Base-by-base conservation (phyloP, 2,329 filamentous ascomycete genomes). In the Aspergillus sp. region DNA sequence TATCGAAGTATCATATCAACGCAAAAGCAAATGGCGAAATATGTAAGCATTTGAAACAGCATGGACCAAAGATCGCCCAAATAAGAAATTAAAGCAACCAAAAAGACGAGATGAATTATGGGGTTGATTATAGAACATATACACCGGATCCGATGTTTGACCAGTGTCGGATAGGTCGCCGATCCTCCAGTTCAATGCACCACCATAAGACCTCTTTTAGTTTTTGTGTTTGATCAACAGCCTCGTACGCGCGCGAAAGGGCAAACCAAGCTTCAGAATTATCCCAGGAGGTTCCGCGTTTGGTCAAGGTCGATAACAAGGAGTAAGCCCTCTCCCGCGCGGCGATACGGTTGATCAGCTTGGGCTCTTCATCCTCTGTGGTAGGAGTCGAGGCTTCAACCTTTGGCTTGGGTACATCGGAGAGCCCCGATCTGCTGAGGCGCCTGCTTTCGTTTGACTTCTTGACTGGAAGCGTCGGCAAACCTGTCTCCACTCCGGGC, bases 181-280 rank as follows among this genome's bases (percentile, higher is more conserved):
- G 87, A 71, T 99, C 93, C 72, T 98, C 95, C 31, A 99, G 81
- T 75, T 97, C 92, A 12, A 99, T 90, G 67, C 93, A 96, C 92
- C 93, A 98, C 95, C 95, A 98, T 6, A 98, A 82, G 46, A 93
- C 91, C 66, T 95, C 90, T 77, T 93, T 96, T 14, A 95, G 90
- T 79, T 93, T 96, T 39, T 95, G 90, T 2, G 86, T 76, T 77
- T 96, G 90, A 0, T 89, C 90, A 57, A 90, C 90, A 70, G 92
- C 86, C 74, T 99, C 95, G 69, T 97, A 90, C 9, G 91, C 92
- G 62, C 91, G 82, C 0, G 92, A 90, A 35, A 99, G 83, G 4
- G 89, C 85, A 69, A 91, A 93, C 95, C 95, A 99, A 5, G 93
- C 95, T 71, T 98, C 95, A 0, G 90, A 87, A 71, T 89, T 85